phyloP scores from a whole-genome alignment of 306 rosid species.

The Notholithocarpus densiflorus region DNA sequence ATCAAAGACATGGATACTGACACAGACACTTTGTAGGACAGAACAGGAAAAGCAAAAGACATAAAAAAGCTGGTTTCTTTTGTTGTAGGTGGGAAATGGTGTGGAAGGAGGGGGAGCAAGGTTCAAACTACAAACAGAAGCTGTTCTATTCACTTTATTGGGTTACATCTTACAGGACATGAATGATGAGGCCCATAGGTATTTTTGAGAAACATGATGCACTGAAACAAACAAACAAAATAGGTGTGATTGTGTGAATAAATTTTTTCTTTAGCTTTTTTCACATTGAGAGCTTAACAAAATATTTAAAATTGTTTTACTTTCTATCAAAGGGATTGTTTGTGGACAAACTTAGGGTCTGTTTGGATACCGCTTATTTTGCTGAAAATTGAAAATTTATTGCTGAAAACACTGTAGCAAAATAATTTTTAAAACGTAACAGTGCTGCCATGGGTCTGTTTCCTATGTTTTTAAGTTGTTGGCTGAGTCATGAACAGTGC shows the following conservation, averaged over 20 bases:
- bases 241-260: background rate
- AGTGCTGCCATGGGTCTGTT: accelerated
- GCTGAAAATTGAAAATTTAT: too few relatives aligned
- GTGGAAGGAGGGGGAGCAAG: background rate
- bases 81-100: background rate
- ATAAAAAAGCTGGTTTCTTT: background rate
- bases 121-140: background rate
- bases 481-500: too few relatives aligned
- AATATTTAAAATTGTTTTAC: background rate
- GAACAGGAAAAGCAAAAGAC: constrained; percentile 11
- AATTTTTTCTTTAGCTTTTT: background rate
- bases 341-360: too few relatives aligned
- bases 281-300: background rate
- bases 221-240: background rate
- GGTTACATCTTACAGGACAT: too few relatives aligned
- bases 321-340: background rate
- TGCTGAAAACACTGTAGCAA: too few relatives aligned
- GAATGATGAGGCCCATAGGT: too few relatives aligned
- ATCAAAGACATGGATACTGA: constrained; percentile 12
- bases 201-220: background rate
- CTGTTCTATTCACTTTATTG: background rate
- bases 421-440: too few relatives aligned
- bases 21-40: constrained; percentile 20
- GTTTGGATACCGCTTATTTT: too few relatives aligned
- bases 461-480: too few relatives aligned